These are phyloP conservation scores for Geranium rotundifolium DNA, from an alignment of 345 rosid genomes.

Conservation along the genomic window DNA sequence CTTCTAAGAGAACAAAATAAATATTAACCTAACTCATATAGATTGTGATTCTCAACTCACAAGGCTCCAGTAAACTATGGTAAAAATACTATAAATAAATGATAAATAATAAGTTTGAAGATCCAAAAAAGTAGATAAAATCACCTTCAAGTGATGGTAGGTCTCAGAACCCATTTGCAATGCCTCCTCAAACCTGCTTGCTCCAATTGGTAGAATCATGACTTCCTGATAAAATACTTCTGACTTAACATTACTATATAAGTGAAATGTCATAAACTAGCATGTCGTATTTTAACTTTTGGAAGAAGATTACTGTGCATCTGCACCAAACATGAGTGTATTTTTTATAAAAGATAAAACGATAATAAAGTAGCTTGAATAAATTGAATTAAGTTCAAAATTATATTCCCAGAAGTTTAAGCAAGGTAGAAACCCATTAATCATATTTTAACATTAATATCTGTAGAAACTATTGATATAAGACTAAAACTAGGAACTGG, in stretches of 20 bases:
- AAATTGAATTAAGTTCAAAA: too few species aligned
- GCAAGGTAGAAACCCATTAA: too few species aligned
- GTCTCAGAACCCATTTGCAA: conserved; percentile 93
- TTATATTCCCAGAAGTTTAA: too few species aligned
- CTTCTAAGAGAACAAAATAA: neutral
- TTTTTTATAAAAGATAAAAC: too few species aligned
- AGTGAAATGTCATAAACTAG: neutral
- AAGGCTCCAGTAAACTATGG: neutral
- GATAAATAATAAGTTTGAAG: neutral
- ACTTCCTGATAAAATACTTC: conserved; percentile 50
- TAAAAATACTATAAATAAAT: neutral
- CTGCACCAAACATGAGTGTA: neutral
- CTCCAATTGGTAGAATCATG: conserved; percentile 86
- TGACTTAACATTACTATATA: conserved; percentile 1
- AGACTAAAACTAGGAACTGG: neutral
- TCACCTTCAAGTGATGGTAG: conserved; percentile 92
- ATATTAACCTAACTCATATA: neutral
- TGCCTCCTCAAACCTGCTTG: conserved; percentile 87
- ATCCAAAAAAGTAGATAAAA: conserved; percentile 7
- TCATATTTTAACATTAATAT: too few species aligned
- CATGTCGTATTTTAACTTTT: neutral
- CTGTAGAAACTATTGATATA: neutral
- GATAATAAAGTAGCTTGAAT: too few species aligned
- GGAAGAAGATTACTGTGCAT: neutral
- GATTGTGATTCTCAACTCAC: neutral